Evolutionary conservation across 2,329 filamentous ascomycete genomes (phyloP).

Genomic region (Drechslerella dactyloides): DNA sequence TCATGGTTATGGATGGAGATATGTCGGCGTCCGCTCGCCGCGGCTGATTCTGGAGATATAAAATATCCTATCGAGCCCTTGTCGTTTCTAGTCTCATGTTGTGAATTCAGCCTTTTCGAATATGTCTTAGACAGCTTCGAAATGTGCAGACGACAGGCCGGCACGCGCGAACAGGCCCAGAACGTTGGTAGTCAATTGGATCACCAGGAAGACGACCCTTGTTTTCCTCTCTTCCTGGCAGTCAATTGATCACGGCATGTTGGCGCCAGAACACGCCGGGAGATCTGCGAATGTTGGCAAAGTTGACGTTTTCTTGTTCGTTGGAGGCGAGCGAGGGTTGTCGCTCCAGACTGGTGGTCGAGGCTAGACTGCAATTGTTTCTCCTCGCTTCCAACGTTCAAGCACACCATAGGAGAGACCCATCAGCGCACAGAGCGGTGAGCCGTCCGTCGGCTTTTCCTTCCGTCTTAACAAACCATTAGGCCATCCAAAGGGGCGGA

Average conservation of each 20-base stretch:
- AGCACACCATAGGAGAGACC: slow-evolving; percentile 29
- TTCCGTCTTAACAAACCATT: slow-evolving; percentile 27
- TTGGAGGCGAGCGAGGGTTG: slow-evolving; percentile 24
- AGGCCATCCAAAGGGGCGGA: slow-evolving; percentile 23
- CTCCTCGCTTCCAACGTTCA: slow-evolving; percentile 34
- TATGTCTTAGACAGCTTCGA: background rate
- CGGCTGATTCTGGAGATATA: slow-evolving; percentile 6
- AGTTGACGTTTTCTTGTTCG: slow-evolving; percentile 6
- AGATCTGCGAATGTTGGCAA: slow-evolving; percentile 37
- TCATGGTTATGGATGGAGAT: background rate
- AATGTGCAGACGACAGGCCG: background rate
- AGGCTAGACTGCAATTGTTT: slow-evolving; percentile 8
- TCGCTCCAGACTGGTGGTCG: background rate
- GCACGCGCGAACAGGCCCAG: background rate
- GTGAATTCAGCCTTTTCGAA: slow-evolving; percentile 4
- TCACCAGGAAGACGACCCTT: background rate
- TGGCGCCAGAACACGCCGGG: slow-evolving; percentile 36
- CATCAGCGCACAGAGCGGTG: slow-evolving; percentile 1
- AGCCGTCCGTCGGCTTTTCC: slow-evolving; percentile 38
- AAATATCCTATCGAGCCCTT: background rate
- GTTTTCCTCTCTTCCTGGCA: background rate
- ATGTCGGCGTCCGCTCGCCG: background rate
- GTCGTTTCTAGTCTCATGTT: background rate
- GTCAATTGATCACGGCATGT: slow-evolving; percentile 9
- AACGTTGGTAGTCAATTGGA: background rate